These are phyloP conservation scores for Plasmopara halstedii DNA, from an alignment of 352 stramenopile species.

Conservation along the genomic window DNA sequence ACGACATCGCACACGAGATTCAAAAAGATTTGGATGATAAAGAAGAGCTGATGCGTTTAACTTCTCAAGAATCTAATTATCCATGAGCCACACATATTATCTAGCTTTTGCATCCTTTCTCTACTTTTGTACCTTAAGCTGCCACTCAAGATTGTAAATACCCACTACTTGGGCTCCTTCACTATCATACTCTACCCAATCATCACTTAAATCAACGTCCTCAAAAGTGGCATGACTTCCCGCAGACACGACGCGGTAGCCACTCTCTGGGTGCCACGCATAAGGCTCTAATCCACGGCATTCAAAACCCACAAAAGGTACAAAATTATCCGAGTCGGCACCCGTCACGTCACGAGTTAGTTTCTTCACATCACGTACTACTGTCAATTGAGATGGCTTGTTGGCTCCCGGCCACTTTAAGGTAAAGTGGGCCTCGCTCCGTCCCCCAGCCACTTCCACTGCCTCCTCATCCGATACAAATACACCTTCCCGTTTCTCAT, in stretches of 20 bases:
- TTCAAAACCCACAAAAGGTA: constrained; percentile 83
- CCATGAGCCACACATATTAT: neutral
- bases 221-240: constrained; percentile 61
- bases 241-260: constrained; percentile 60
- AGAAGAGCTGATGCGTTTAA: constrained; percentile 46
- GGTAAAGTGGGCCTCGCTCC: constrained; percentile 71
- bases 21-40: constrained; percentile 74
- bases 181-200: constrained; percentile 84
- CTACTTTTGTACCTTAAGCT: constrained; percentile 78
- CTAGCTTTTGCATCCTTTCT: neutral
- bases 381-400: constrained; percentile 72
- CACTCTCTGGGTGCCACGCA: constrained; percentile 73
- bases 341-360: constrained; percentile 51
- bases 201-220: constrained; percentile 72
- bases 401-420: constrained; percentile 82
- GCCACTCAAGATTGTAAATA: constrained; percentile 72
- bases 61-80: constrained; percentile 18
- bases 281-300: constrained; percentile 77
- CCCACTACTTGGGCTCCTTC: constrained; percentile 72
- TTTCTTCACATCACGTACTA: constrained; percentile 84
- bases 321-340: constrained; percentile 61
- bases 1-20: constrained; percentile 74
- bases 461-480: constrained; percentile 77
- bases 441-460: constrained; percentile 63
- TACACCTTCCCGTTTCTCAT: constrained; percentile 71